Evolutionary conservation across 73 alveolate species (phyloP).

Genomic region (Tetrahymena borealis): DNA sequence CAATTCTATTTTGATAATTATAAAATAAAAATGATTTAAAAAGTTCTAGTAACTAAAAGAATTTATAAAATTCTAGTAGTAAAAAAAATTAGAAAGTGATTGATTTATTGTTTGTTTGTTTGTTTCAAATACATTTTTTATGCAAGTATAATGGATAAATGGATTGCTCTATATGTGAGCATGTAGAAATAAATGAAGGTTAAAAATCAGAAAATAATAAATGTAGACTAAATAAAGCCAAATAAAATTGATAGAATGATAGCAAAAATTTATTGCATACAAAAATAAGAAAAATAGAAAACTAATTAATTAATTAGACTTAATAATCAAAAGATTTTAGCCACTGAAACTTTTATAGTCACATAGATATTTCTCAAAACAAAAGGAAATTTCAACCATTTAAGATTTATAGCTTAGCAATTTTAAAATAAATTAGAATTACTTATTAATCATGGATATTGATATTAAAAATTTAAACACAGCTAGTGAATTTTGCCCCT

Average conservation of each 20-base stretch:
- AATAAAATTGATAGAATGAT: not conserved
- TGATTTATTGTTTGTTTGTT: too few species aligned
- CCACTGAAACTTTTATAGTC: not conserved
- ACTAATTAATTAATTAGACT: too few species aligned
- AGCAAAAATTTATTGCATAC: not conserved
- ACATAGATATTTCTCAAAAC: too few species aligned
- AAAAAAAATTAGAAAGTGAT: too few species aligned
- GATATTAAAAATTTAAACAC: conserved; percentile 22
- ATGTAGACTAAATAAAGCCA: not conserved
- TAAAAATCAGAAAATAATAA: not conserved
- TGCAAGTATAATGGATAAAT: too few species aligned
- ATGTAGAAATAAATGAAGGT: not conserved
- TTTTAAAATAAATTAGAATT: not conserved
- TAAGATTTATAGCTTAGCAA: too few species aligned
- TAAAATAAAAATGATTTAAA: too few species aligned
- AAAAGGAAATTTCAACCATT: too few species aligned
- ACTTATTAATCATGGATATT: not conserved
- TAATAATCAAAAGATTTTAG: not conserved
- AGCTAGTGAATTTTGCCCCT: conserved; percentile 46
- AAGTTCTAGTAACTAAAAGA: too few species aligned
- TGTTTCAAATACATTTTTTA: too few species aligned
- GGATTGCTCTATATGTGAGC: not conserved
- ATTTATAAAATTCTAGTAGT: too few species aligned
- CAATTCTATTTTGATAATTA: too few species aligned
- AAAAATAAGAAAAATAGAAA: not conserved